Percentiles rank a stretch among this genome's conserved stretches.
phyloP scores from a whole-genome alignment of 805 yeast genomes.

The Cyberlindnera mycetangii region DNA sequence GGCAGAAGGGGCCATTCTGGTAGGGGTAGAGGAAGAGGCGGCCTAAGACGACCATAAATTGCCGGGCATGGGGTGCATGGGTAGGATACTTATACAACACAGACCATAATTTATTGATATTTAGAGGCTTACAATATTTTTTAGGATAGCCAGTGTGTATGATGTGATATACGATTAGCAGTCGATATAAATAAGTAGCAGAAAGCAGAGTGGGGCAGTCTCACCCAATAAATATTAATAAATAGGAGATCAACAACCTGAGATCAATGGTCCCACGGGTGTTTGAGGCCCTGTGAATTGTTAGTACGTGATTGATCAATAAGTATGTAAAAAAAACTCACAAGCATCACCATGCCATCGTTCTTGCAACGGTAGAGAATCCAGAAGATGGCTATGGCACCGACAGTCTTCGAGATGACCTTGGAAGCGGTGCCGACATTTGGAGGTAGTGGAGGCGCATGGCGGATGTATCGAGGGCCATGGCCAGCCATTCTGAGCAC shows the following conservation, averaged over 20 bases:
- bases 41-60: constrained; percentile 13
- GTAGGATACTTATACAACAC: constrained; percentile 12
- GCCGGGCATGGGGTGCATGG: neutral
- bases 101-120: constrained; percentile 5
- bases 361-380: constrained; percentile 75
- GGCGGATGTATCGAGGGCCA: constrained; percentile 35
- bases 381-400: constrained; percentile 91
- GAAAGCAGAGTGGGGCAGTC: neutral
- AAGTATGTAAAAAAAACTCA: constrained; percentile 12
- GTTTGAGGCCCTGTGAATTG: constrained; percentile 34
- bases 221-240: constrained; percentile 1
- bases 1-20: constrained; percentile 15
- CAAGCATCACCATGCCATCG: constrained; percentile 63
- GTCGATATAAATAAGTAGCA: neutral
- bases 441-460: constrained; percentile 64
- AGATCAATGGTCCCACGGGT: constrained; percentile 39
- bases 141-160: neutral
- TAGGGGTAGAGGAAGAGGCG: constrained; percentile 24
- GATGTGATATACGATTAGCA: neutral
- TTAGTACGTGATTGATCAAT: neutral
- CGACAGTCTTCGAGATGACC: constrained; percentile 62
- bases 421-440: constrained; percentile 57
- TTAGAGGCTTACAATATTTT: neutral
- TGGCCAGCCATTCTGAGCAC: constrained; percentile 12
- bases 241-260: neutral